Evolutionary conservation across 176 grass and related monocot genomes (phyloP).

Genomic region (Elaeis guineensis): DNA sequence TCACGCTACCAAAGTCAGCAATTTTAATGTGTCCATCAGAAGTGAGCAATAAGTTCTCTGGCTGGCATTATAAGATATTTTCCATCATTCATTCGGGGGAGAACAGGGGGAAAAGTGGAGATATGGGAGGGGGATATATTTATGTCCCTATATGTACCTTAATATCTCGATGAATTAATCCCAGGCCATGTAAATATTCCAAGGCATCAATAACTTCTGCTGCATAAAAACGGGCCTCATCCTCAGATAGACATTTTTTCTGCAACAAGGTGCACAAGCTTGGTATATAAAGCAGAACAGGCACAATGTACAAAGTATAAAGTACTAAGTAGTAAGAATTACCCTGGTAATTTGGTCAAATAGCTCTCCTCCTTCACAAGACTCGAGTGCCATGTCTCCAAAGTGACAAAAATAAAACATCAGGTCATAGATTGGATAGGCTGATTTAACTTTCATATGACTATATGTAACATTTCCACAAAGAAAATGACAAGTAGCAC

Average conservation of each 20-base stretch:
- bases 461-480: too few species aligned
- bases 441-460: too few species aligned
- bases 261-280: conserved; percentile 19
- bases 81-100: neutral
- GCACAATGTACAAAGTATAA: too few species aligned
- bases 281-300: too few species aligned
- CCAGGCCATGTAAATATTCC: conserved; percentile 73
- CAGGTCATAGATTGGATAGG: too few species aligned
- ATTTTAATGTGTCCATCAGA: conserved; percentile 89
- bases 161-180: conserved; percentile 89
- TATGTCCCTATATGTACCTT: conserved; percentile 35
- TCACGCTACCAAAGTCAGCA: conserved; percentile 97
- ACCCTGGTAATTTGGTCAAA: conserved; percentile 92
- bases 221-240: conserved; percentile 80
- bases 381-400: conserved; percentile 93
- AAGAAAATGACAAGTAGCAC: too few species aligned
- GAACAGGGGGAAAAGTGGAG: neutral
- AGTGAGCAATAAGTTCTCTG: conserved; percentile 91
- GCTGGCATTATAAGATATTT: conserved; percentile 42
- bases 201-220: conserved; percentile 86
- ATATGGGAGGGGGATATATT: too few species aligned
- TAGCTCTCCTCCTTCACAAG: conserved; percentile 89
- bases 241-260: conserved; percentile 60
- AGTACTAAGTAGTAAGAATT: conserved; percentile 4
- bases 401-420: conserved; percentile 10